phyloP scores from a whole-genome alignment of 768 basidiomycete species.

The Lactarius sp. region DNA sequence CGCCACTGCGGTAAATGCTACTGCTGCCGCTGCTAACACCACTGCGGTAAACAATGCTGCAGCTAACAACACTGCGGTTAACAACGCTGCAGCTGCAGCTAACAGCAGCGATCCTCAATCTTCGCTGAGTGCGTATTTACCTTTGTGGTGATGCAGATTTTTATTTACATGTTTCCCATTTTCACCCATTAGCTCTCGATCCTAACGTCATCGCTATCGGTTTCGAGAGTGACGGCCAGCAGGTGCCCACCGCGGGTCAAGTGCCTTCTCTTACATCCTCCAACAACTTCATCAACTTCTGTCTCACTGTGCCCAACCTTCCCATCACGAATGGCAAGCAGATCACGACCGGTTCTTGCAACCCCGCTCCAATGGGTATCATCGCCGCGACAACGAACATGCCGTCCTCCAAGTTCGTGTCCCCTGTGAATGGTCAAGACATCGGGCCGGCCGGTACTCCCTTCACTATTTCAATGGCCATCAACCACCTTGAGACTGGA shows the following conservation, averaged over 20 bases:
- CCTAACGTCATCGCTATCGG: slow-evolving; percentile 49
- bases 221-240: slow-evolving; percentile 51
- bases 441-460: slow-evolving; percentile 39
- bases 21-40: slow-evolving; percentile 17
- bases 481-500: slow-evolving; percentile 46
- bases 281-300: slow-evolving; percentile 75
- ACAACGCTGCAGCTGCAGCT: neutral
- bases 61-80: neutral
- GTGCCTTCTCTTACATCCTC: slow-evolving; percentile 54
- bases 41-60: neutral
- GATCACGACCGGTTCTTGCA: slow-evolving; percentile 49
- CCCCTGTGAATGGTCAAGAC: slow-evolving; percentile 43
- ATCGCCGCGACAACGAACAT: slow-evolving; percentile 47
- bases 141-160: neutral
- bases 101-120: slow-evolving; percentile 37
- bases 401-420: slow-evolving; percentile 51
- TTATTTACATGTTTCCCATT: neutral
- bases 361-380: slow-evolving; percentile 56
- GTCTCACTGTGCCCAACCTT: slow-evolving; percentile 41
- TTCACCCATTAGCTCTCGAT: slow-evolving; percentile 34
- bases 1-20: slow-evolving; percentile 10
- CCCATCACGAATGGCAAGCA: slow-evolving; percentile 62
- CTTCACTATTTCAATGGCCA: slow-evolving; percentile 50
- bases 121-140: slow-evolving; percentile 34
- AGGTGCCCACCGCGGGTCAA: slow-evolving; percentile 39